A percentile compares a stretch with the other conserved stretches of the same genome.
phyloP scores from a whole-genome alignment of 106 monocot species.

The Acorus gramineus region DNA sequence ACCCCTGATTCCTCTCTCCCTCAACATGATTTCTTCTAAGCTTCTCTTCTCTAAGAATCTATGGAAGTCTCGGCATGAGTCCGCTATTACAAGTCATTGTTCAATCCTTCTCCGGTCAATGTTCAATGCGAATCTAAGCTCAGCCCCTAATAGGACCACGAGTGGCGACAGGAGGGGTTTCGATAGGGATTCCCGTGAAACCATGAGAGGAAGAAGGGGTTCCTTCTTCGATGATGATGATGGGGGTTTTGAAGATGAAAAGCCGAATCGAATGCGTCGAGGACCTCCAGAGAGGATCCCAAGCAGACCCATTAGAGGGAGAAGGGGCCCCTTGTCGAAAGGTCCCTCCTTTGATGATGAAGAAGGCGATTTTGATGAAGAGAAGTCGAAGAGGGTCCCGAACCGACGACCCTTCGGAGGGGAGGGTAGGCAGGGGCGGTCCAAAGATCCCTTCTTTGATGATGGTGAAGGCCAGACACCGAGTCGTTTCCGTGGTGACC shows the following conservation, averaged over 20 bases:
- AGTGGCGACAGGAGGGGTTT: conserved; percentile 6
- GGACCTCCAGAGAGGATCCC: not conserved
- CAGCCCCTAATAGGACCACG: conserved; percentile 24
- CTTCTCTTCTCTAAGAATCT: conserved; percentile 8
- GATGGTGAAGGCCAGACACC: not conserved
- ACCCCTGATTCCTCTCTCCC: no score
- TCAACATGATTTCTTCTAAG: not conserved
- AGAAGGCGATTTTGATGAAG: not conserved
- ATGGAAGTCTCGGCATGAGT: not conserved
- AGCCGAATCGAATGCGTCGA: not conserved
- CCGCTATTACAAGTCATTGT: not conserved
- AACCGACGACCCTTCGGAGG: not conserved
- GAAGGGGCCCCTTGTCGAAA: not conserved
- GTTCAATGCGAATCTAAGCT: conserved; percentile 20
- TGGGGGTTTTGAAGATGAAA: not conserved
- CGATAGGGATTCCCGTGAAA: not conserved
- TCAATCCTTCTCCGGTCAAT: not conserved
- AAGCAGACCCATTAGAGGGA: conserved; percentile 12
- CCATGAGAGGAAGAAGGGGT: conserved; percentile 14
- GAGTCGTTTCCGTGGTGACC: not conserved
- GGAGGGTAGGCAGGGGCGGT: conserved; percentile 3
- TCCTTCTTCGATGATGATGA: conserved; percentile 18
- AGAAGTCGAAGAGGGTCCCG: not conserved
- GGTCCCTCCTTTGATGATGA: no score
- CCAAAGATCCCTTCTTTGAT: not conserved